Base-by-base conservation (phyloP, 305 asterid genomes). In the Ajuga reptans region DNA sequence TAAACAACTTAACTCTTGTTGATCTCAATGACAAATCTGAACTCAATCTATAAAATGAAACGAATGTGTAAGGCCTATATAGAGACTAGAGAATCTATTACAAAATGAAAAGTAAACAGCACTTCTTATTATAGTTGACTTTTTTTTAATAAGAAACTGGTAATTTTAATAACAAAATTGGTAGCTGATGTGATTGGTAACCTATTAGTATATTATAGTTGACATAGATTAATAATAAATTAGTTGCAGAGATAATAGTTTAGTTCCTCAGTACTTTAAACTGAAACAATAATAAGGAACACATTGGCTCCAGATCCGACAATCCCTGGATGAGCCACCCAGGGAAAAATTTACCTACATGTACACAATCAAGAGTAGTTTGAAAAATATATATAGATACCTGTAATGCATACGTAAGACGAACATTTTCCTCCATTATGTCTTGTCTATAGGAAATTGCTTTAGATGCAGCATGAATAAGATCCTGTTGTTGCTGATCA, bases 401-500 rank as follows among this genome's bases (percentile, higher is more conserved):
- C 98, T 92, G 99, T 56, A 94, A 81, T 62, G 96, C 90, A 85
- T 91, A 94, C 37, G 96, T 86, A 69, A 94, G 95, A 76, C 95
- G 97, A 59, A 94, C 96, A 76, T 94, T 94, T 80, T 91, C 97
- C 83, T 94, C 99, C 88, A 94, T 87, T 69, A 94, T 86, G 72
- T 89, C 96, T 76, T 94, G 99, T 78, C 97, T 86, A 75, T 94
- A 94, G 60, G 99, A 91, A 71, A 89, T 84, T 70, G 99, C 97
- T 86, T 89, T 94, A 73, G 99, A 89, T 62, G 97, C 96, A 80
- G 99, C 97, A 84, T 85, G 91, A 80, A 89, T 92, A 74, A 94
- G 96, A 85, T 94, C 99, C 77, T 91, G 96, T 56, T 94, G 97
- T 83, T 94, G 99, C 81, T 91, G 97, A 82, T 91, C 97, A 75